Percentiles rank a stretch among this genome's conserved stretches.
Conservation (phyloP, 83 land plant species). For the Thuja plicata region DNA sequence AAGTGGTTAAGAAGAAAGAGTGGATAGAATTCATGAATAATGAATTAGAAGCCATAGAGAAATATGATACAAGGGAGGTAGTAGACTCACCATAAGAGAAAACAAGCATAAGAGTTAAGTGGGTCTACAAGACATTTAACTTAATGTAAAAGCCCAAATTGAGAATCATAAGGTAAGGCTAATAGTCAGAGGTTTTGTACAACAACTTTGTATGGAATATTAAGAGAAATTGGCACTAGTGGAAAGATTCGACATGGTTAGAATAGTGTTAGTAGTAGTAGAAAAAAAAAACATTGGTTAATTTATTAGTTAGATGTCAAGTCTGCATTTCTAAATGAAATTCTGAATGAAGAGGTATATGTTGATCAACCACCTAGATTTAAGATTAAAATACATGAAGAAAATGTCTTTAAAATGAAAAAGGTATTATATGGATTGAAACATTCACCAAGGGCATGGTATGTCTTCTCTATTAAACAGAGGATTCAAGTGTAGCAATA, state of each 20-base stretch:
- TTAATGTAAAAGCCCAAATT: not conserved
- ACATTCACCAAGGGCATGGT: constrained; percentile 16
- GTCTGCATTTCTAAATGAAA: not conserved
- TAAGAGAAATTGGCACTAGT: not conserved
- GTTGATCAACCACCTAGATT: not conserved
- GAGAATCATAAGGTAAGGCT: not conserved
- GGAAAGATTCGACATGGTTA: not conserved
- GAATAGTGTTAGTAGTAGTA: no score
- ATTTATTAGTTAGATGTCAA: not conserved
- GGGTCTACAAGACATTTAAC: not conserved
- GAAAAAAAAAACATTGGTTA: no score
- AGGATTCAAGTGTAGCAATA: constrained; percentile 4
- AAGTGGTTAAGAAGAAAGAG: not conserved
- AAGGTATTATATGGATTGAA: constrained; percentile 19
- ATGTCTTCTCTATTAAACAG: not conserved
- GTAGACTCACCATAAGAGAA: not conserved
- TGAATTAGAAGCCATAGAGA: not conserved
- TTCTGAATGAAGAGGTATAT: not conserved
- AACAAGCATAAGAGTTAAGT: not conserved
- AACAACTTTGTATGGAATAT: not conserved
- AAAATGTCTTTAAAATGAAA: not conserved
- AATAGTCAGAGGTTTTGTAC: not conserved
- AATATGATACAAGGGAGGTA: not conserved
- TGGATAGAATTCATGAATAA: not conserved
- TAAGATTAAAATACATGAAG: not conserved